Conservation (phyloP, 306 rosid genomes). For the Astragalus glycyphyllos region DNA sequence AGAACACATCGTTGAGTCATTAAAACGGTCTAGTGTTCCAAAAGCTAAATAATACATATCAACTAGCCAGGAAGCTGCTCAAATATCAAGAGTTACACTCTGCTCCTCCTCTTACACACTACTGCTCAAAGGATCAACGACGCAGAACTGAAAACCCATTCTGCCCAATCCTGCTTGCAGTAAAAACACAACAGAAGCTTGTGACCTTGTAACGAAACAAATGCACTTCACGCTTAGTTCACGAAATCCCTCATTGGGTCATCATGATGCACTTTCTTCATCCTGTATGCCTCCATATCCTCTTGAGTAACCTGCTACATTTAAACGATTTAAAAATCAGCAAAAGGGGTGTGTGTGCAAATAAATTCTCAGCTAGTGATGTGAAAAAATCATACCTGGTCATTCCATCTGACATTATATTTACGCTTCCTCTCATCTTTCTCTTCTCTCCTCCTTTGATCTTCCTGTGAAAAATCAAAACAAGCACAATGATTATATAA, state of each 20-base stretch:
- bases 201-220: neutral
- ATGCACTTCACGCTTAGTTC: slow-evolving; percentile 6
- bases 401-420: slow-evolving; percentile 42
- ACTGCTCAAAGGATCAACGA: neutral
- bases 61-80: slow-evolving; percentile 4
- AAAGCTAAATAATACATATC: neutral
- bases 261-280: slow-evolving; percentile 43
- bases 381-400: slow-evolving; percentile 27
- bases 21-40: neutral
- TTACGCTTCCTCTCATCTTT: slow-evolving; percentile 47
- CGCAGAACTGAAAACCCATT: neutral
- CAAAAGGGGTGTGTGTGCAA: neutral
- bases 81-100: slow-evolving; percentile 8
- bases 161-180: neutral
- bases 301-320: slow-evolving; percentile 33
- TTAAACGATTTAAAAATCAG: slow-evolving; percentile 11
- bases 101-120: neutral
- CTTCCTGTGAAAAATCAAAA: slow-evolving; percentile 36
- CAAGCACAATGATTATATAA: too few species aligned
- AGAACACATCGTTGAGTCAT: neutral
- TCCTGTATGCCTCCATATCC: slow-evolving; percentile 42
- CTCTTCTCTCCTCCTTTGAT: slow-evolving; percentile 38
- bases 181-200: slow-evolving; percentile 10
- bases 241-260: slow-evolving; percentile 40
- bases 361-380: slow-evolving; percentile 19